These are phyloP conservation scores for Tolypocladium nubicola DNA, from an alignment of 2,329 filamentous ascomycete genomes.

Conservation along the genomic window DNA sequence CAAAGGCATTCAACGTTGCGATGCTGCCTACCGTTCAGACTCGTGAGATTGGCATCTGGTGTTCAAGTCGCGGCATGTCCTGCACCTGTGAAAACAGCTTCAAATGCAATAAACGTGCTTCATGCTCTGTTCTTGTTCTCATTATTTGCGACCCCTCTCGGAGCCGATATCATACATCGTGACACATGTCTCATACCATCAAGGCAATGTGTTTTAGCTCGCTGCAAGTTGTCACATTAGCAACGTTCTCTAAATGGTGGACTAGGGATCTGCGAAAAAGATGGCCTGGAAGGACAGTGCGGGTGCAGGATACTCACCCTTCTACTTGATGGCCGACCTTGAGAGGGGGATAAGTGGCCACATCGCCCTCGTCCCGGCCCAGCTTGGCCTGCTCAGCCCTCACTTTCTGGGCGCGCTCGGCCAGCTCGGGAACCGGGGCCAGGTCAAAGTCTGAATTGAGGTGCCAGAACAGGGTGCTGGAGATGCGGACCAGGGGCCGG, in stretches of 20 bases:
- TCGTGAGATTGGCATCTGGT: not conserved
- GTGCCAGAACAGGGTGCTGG: constrained; percentile 52
- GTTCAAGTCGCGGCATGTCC: not conserved
- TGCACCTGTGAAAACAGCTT: not conserved
- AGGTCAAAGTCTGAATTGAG: constrained; percentile 46
- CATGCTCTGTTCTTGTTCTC: not conserved
- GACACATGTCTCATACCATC: constrained; percentile 26
- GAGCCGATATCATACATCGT: not conserved
- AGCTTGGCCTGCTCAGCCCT: constrained; percentile 34
- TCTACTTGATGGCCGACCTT: constrained; percentile 51
- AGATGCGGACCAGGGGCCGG: constrained; percentile 44
- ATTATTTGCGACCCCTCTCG: not conserved
- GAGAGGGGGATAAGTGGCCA: constrained; percentile 36
- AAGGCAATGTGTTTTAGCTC: constrained; percentile 44
- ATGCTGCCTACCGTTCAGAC: not conserved
- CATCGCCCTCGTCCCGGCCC: constrained; percentile 43
- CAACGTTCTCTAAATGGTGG: not conserved
- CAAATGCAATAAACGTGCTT: not conserved
- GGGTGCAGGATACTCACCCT: constrained; percentile 28
- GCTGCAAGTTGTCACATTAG: constrained; percentile 12
- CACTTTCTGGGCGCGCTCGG: constrained; percentile 31
- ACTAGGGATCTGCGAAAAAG: no score
- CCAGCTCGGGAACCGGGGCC: constrained; percentile 36
- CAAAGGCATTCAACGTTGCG: not conserved
- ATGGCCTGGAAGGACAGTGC: not conserved